Evolutionary conservation across 345 rosid genomes (phyloP).

Genomic region (Bruguiera parviflora): DNA sequence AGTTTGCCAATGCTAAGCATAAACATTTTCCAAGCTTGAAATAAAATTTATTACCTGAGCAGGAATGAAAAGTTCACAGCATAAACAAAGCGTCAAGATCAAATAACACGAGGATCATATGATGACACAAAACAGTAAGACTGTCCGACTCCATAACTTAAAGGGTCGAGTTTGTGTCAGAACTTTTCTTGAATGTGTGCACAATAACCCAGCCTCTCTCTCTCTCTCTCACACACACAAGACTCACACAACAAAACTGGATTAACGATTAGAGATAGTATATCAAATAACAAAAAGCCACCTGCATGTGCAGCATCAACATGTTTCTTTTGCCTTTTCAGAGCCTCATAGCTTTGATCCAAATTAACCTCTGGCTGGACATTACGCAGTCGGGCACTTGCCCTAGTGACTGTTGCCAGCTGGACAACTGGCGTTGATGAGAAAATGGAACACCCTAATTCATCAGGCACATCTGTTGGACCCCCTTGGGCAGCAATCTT

Average conservation of each 20-base stretch:
- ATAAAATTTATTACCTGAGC: background rate
- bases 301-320: conserved; percentile 54
- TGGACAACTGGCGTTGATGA: conserved; percentile 71
- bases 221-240: too few species aligned
- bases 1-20: background rate
- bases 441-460: conserved; percentile 54
- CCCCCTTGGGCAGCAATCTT: conserved; percentile 90
- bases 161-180: too few species aligned
- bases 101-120: too few species aligned
- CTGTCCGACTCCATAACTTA: too few species aligned
- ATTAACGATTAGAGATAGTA: background rate
- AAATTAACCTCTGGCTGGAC: conserved; percentile 76
- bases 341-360: conserved; percentile 67
- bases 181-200: too few species aligned
- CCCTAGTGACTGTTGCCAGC: conserved; percentile 70
- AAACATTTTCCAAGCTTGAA: too few species aligned
- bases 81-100: background rate
- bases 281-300: conserved; percentile 9
- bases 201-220: too few species aligned
- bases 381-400: conserved; percentile 94
- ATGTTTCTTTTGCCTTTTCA: conserved; percentile 76
- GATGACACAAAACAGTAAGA: too few species aligned
- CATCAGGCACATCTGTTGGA: conserved; percentile 74
- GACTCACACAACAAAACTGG: too few species aligned
- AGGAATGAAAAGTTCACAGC: background rate